Base-by-base conservation (phyloP, 2,329 filamentous ascomycete genomes). In the Colletotrichum lentis region DNA sequence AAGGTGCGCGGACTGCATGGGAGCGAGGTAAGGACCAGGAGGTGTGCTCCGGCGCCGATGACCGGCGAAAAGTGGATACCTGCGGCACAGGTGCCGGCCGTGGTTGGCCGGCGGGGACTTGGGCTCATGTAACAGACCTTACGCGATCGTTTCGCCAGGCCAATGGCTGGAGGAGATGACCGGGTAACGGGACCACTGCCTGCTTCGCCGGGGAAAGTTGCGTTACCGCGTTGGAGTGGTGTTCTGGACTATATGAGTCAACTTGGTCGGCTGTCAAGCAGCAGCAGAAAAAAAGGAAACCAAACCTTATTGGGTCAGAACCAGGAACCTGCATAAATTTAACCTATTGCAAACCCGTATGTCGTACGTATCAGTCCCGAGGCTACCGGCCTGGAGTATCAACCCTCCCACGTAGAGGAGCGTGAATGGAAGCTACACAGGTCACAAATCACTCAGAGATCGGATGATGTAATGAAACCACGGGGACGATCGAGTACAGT, bases 1-100 rank as follows among this genome's bases (percentile, higher is more conserved):
- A 49, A 46, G 41, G 20, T 22, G 8, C 10, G 12, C 55, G 41
- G 43, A 20, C 44, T n/a, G 41, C 22, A 24, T 31, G 24, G 27
- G 27, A 27, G 27, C 27, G 27, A 27, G 6, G 27, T 27, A 53
- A 37, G 27, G 20, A 5, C 31, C 18, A 14, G 49, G 27, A 11
- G 3, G 27, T 52, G 11, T 53, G 20, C 44, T 52, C 54, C 61
- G 61, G 65, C 65, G 65, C 65, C 54, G 65, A 67, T 64, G 54
- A 67, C 65, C 61, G 65, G 65, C 65, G 60, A 43, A 59, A 49
- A 59, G 56, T 49, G 56, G 56, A 27, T 27, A 37, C 3, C 6
- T 14, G 43, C 43, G n/a, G 14, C 7, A 14, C 59, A 41, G n/a
- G 20, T 55, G 46, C 31, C 56, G 37, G 62, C 27, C 18, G 43